A percentile compares a stretch with the other conserved stretches of the same genome.
phyloP scores from a whole-genome alignment of 2,329 filamentous ascomycete genomes.

The Tetracladium maxilliforme region DNA sequence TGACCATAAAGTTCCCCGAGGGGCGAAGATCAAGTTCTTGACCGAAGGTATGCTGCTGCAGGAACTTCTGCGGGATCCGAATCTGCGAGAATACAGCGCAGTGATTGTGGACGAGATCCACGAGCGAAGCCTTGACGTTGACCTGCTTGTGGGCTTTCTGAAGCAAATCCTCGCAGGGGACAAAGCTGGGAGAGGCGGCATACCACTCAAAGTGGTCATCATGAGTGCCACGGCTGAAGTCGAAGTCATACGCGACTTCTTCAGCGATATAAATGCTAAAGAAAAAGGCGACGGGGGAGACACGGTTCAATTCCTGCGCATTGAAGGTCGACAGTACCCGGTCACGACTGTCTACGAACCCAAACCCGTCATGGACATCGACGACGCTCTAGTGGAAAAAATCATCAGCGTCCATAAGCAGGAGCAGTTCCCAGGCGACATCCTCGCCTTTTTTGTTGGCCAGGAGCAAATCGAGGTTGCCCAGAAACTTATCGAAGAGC shows the following conservation, averaged over 20 bases:
- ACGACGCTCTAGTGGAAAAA: slow-evolving; percentile 65
- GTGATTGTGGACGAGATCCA: slow-evolving; percentile 94
- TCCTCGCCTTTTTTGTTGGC: slow-evolving; percentile 82
- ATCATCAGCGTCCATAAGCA: slow-evolving; percentile 80
- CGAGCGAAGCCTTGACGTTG: slow-evolving; percentile 88
- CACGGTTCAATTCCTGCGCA: slow-evolving; percentile 27
- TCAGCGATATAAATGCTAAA: slow-evolving; percentile 26
- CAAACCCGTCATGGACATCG: slow-evolving; percentile 63
- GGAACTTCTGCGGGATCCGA: slow-evolving; percentile 77
- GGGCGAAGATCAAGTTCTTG: slow-evolving; percentile 81
- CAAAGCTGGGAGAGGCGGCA: slow-evolving; percentile 49
- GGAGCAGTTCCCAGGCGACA: slow-evolving; percentile 84
- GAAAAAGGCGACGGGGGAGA: slow-evolving; percentile 5
- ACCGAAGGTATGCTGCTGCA: slow-evolving; percentile 95
- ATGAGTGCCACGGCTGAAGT: slow-evolving; percentile 97
- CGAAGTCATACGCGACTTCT: slow-evolving; percentile 63
- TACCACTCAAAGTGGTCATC: slow-evolving; percentile 74
- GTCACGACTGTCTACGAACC: slow-evolving; percentile 66
- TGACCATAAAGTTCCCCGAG: slow-evolving; percentile 69
- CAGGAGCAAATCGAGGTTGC: slow-evolving; percentile 84
- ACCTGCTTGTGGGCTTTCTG: slow-evolving; percentile 78
- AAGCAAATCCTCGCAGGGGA: slow-evolving; percentile 56
- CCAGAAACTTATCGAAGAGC: slow-evolving; percentile 68
- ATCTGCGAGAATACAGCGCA: slow-evolving; percentile 72
- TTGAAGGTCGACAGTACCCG: slow-evolving; percentile 77